A percentile compares a stretch with the other conserved stretches of the same genome.
phyloP scores from a whole-genome alignment of 768 basidiomycete species.

The Russula earlei region DNA sequence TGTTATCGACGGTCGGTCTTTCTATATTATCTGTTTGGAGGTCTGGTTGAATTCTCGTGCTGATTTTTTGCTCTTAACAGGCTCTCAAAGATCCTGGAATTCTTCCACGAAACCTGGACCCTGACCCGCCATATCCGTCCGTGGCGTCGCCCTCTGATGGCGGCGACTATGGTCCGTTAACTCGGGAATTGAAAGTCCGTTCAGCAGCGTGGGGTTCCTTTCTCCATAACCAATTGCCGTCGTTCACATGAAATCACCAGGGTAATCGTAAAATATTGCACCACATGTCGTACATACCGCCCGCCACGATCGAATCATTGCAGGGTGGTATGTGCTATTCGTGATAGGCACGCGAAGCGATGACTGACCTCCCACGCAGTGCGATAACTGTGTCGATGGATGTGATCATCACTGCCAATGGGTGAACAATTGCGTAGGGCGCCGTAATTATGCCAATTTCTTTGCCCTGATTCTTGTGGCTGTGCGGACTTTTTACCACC shows the following conservation, averaged over 20 bases:
- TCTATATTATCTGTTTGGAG: neutral
- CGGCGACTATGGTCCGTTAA: slow-evolving; percentile 53
- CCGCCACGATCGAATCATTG: slow-evolving; percentile 95
- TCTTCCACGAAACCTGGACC: slow-evolving; percentile 79
- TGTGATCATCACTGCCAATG: slow-evolving; percentile 90
- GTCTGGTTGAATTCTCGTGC: slow-evolving; percentile 20
- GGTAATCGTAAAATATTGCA: slow-evolving; percentile 88
- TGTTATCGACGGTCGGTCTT: slow-evolving; percentile 63
- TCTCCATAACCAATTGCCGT: neutral
- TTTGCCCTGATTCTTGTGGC: slow-evolving; percentile 71
- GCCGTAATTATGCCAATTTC: slow-evolving; percentile 93
- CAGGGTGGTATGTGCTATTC: slow-evolving; percentile 56
- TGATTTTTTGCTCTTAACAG: slow-evolving; percentile 29
- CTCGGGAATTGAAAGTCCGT: slow-evolving; percentile 74
- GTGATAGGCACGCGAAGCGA: neutral
- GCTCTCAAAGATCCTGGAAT: slow-evolving; percentile 83
- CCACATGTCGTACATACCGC: slow-evolving; percentile 86
- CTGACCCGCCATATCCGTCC: slow-evolving; percentile 67
- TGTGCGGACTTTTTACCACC: slow-evolving; percentile 36
- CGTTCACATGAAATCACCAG: slow-evolving; percentile 31
- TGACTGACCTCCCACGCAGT: slow-evolving; percentile 36
- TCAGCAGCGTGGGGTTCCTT: slow-evolving; percentile 53
- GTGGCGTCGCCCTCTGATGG: slow-evolving; percentile 51
- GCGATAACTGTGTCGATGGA: slow-evolving; percentile 94
- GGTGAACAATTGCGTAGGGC: slow-evolving; percentile 94